Percentiles rank a stretch among this genome's conserved stretches.
phyloP scores from a whole-genome alignment of 2,329 filamentous ascomycete genomes.

The Pestalotiopsis fici region DNA sequence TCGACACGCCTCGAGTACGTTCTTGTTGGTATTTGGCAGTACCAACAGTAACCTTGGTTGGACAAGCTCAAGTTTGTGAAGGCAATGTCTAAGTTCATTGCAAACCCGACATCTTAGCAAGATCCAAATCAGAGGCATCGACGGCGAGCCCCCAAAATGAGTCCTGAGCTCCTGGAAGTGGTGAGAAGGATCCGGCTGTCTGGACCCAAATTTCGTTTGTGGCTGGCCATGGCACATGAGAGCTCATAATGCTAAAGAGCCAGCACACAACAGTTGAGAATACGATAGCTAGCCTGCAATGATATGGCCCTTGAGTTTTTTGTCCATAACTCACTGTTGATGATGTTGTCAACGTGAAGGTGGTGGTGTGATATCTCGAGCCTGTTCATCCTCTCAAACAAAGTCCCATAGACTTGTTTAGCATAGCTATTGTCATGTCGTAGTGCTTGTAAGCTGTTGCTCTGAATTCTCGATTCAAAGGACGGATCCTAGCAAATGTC shows the following conservation, averaged over 20 bases:
- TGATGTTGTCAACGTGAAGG: neutral
- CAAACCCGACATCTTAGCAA: neutral
- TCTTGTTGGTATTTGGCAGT: neutral
- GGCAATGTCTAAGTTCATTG: neutral
- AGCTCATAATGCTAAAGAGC: no score
- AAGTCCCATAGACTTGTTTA: conserved; percentile 73
- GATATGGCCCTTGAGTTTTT: no score
- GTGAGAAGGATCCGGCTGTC: neutral
- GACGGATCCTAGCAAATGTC: conserved; percentile 12
- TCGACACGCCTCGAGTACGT: neutral
- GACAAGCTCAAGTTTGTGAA: neutral
- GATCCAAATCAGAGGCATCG: neutral
- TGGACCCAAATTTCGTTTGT: neutral
- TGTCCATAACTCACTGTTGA: neutral
- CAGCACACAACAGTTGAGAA: no score
- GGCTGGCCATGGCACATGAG: neutral
- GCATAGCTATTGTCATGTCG: conserved; percentile 69
- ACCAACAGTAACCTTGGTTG: neutral
- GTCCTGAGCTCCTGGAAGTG: neutral
- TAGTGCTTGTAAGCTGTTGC: conserved; percentile 58
- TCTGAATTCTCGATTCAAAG: conserved; percentile 18
- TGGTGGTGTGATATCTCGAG: neutral
- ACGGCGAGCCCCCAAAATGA: neutral
- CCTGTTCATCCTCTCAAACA: conserved; percentile 49
- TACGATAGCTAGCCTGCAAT: no score